Base-by-base conservation (phyloP, 192 early-diverging fungal genomes). In the Jimgerdemannia flammicorona region DNA sequence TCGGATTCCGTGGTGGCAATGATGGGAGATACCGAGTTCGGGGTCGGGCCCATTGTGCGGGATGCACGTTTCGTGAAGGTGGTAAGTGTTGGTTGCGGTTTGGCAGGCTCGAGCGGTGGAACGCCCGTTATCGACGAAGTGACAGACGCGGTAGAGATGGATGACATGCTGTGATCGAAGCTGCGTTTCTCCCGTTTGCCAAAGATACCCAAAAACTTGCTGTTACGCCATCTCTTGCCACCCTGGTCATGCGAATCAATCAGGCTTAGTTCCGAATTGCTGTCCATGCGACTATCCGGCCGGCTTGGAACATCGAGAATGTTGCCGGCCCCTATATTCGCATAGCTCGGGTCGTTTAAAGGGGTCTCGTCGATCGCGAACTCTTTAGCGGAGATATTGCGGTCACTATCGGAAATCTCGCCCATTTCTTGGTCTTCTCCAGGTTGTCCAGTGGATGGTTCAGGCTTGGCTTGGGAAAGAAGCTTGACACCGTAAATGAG, bases 401-500 rank as follows among this genome's bases (percentile, higher is more conserved):
- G 8, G 6, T 2, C 49, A 59, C 0, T 14, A 59, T 59, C 2
- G 49, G 49, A 59, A 14, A 14, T 59, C 49, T 59, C 49, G 8
- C 49, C 49, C 49, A 59, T 59, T 59, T 59, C 49, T 68, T 41
- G 19, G 18, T 6, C 67, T 40, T 68, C 67, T 68, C 67, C 67
- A 6, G 67, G 40, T 68, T 41, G 67, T 7, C 67, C 1, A 2
- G 67, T 41, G 68, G 43, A 41, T 14, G 67, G 71, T 19, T 78
- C 79, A 4, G 79, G 73, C 67, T 87, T 87, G 0, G 83, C 77
- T 4, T 76, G 74, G 65, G 85, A 86, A 39, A 89, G 76, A 54
- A 89, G 74, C 4, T 70, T 79, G 10, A 89, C 88, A 9, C 88
- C 88, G 73, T 85, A 87, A 29, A 89, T 86, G 2, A 89, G 70